phyloP scores from a whole-genome alignment of 768 basidiomycete genomes.

The Collybia sordida region DNA sequence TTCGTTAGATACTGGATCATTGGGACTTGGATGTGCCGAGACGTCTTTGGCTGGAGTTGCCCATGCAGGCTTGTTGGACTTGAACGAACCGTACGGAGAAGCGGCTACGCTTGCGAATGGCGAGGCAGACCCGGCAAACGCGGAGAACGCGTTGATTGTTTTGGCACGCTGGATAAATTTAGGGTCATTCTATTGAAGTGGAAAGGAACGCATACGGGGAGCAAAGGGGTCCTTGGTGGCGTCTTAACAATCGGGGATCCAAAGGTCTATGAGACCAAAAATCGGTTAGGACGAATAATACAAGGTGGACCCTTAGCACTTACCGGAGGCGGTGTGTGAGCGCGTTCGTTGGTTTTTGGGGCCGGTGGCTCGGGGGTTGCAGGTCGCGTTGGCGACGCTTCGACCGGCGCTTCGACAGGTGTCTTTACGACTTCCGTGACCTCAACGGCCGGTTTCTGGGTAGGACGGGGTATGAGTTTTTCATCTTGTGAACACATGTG shows the following conservation, averaged over 20 bases:
- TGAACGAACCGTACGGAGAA: slow-evolving; percentile 11
- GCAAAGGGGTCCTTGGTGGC: slow-evolving; percentile 11
- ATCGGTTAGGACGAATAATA: background rate
- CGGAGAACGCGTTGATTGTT: slow-evolving; percentile 33
- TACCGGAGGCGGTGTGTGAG: slow-evolving; percentile 9
- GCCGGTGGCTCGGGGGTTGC: slow-evolving; percentile 10
- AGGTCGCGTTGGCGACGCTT: slow-evolving; percentile 6
- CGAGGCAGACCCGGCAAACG: slow-evolving; percentile 34
- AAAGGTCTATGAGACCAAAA: slow-evolving; percentile 5
- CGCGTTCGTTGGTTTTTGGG: background rate
- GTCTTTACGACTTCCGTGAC: background rate
- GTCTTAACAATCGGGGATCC: slow-evolving; percentile 13
- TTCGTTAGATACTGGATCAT: too few species aligned
- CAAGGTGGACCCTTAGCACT: slow-evolving; percentile 2
- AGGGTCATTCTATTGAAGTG: background rate
- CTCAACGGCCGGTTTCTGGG: background rate
- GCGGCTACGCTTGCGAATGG: slow-evolving; percentile 27
- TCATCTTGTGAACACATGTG: too few species aligned
- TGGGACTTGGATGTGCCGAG: background rate
- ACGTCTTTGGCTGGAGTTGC: background rate
- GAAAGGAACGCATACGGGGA: slow-evolving; percentile 8
- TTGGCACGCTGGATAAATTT: slow-evolving; percentile 8
- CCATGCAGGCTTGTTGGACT: slow-evolving; percentile 18
- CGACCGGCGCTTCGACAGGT: background rate
- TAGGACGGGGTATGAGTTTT: background rate